phyloP scores from a whole-genome alignment of 2,329 filamentous ascomycete species.

The Rhynchosporium agropyri region DNA sequence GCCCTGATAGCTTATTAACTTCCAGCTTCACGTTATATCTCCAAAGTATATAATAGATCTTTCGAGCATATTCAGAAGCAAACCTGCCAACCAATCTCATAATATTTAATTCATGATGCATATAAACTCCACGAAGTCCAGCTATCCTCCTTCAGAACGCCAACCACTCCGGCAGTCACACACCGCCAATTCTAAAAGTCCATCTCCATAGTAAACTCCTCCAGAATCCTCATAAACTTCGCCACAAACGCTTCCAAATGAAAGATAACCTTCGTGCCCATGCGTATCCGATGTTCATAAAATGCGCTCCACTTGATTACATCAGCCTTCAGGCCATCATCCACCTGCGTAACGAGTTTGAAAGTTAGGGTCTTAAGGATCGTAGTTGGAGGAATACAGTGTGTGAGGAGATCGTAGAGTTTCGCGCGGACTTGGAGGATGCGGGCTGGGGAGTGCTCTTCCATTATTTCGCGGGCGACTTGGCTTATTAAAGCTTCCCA shows the following conservation, averaged over 20 bases:
- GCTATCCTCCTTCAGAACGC: not conserved
- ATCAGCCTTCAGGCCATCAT: conserved; percentile 87
- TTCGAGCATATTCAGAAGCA: not conserved
- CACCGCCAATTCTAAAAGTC: conserved; percentile 52
- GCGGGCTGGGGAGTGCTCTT: conserved; percentile 86
- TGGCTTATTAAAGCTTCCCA: conserved; percentile 92
- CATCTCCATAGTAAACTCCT: conserved; percentile 91
- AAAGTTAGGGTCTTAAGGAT: conserved; percentile 95
- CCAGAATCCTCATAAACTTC: conserved; percentile 95
- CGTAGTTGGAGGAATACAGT: conserved; percentile 94
- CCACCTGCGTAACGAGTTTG: conserved; percentile 84
- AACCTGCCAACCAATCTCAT: not conserved
- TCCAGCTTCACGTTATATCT: not conserved
- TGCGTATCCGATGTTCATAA: conserved; percentile 92
- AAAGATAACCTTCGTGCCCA: conserved; percentile 94
- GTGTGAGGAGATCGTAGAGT: conserved; percentile 94
- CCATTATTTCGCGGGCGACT: conserved; percentile 90
- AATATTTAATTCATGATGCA: not conserved
- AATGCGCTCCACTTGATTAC: conserved; percentile 96
- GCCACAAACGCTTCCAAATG: conserved; percentile 98
- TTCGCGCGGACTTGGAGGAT: conserved; percentile 88
- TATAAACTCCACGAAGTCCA: not conserved
- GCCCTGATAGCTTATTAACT: not conserved
- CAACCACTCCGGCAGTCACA: too few species aligned
- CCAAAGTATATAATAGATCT: not conserved